Conservation (phyloP, 768 basidiomycete species). For the Mycena latifolia region DNA sequence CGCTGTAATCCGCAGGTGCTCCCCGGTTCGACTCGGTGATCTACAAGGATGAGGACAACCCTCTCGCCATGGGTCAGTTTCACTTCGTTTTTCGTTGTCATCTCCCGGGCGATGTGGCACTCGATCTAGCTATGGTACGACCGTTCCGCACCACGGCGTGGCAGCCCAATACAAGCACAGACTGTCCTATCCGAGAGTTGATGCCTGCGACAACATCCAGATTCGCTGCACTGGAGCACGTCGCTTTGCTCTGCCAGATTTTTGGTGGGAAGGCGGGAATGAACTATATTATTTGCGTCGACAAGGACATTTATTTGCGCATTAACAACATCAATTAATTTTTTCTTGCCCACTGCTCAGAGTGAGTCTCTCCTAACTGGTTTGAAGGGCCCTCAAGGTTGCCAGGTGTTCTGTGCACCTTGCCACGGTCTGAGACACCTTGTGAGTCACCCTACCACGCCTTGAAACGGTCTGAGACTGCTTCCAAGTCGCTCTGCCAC, state of each 20-base stretch:
- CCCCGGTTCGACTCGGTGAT: conserved; percentile 12
- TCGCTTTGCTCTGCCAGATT: background rate
- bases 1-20: background rate
- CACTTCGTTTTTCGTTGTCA: conserved; percentile 6
- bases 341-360: too few species aligned
- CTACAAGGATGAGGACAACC: conserved; percentile 1
- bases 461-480: too few species aligned
- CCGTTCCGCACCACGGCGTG: background rate
- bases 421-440: too few species aligned
- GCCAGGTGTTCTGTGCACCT: too few species aligned
- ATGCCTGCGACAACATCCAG: too few species aligned
- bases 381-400: too few species aligned
- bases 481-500: too few species aligned
- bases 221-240: conserved; percentile 1
- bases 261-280: conserved; percentile 3
- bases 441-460: too few species aligned
- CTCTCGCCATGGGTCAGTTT: too few species aligned
- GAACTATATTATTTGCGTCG: conserved; percentile 6
- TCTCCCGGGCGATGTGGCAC: background rate
- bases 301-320: conserved; percentile 5
- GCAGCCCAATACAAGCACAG: background rate
- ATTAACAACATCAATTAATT: conserved; percentile 4
- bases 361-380: too few species aligned
- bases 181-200: background rate
- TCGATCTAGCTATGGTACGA: conserved; percentile 10